These are phyloP conservation scores for Cucurbita moschata DNA, from an alignment of 306 rosid genomes.

Conservation along the genomic window DNA sequence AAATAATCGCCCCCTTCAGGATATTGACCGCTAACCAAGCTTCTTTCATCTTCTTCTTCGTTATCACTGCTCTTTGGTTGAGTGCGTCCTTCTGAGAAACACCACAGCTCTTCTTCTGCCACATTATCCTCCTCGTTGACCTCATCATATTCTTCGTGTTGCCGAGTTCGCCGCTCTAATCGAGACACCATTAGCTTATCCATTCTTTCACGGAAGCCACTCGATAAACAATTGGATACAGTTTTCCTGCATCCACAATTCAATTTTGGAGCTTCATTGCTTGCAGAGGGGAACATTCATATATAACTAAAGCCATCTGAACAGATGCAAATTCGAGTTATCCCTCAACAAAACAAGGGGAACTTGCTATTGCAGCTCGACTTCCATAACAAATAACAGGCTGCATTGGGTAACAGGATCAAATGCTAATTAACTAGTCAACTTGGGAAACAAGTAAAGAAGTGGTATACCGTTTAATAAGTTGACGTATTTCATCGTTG, in stretches of 20 bases:
- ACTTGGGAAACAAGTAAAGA: background rate
- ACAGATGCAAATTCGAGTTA: background rate
- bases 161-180: slow-evolving; percentile 28
- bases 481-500: slow-evolving; percentile 57
- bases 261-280: background rate
- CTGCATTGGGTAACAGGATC: background rate
- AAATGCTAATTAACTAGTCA: background rate
- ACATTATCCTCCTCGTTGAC: slow-evolving; percentile 2
- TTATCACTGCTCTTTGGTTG: background rate
- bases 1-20: slow-evolving; percentile 31
- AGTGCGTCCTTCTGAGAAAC: slow-evolving; percentile 4
- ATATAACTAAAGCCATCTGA: background rate
- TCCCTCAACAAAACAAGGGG: background rate
- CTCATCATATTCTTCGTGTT: slow-evolving; percentile 18
- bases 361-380: background rate
- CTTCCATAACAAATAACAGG: no score
- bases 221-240: slow-evolving; percentile 59
- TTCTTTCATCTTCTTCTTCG: slow-evolving; percentile 15
- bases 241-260: slow-evolving; percentile 38
- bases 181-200: slow-evolving; percentile 57
- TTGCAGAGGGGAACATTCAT: background rate
- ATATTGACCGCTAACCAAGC: slow-evolving; percentile 20
- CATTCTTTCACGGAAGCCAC: slow-evolving; percentile 56
- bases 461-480: slow-evolving; percentile 50
- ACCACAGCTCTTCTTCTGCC: slow-evolving; percentile 19